These are phyloP conservation scores for Niebla homalea DNA, from an alignment of 495 filamentous ascomycete genomes.

Conservation along the genomic window DNA sequence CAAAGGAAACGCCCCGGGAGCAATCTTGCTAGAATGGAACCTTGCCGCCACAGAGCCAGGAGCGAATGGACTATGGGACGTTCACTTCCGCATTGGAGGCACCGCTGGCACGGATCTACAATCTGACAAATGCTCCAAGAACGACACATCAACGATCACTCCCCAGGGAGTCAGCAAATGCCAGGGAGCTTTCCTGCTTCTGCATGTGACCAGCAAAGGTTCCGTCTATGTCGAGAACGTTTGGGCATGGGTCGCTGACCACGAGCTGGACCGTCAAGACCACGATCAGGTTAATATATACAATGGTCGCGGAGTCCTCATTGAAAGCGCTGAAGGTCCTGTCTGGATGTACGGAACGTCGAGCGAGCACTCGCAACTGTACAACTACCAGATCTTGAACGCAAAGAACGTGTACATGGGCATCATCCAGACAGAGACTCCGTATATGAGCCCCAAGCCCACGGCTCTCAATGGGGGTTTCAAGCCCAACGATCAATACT, in stretches of 20 bases:
- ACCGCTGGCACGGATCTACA: conserved; percentile 70
- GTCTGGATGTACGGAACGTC: conserved; percentile 63
- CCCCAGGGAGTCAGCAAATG: conserved; percentile 40
- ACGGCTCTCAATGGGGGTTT: conserved; percentile 57
- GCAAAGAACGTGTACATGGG: conserved; percentile 75
- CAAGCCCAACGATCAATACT: conserved; percentile 44
- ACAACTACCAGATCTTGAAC: conserved; percentile 76
- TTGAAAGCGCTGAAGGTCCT: conserved; percentile 44
- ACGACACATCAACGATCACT: conserved; percentile 37
- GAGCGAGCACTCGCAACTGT: conserved; percentile 79
- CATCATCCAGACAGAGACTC: conserved; percentile 82
- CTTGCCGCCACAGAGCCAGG: conserved; percentile 51
- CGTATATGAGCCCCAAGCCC: conserved; percentile 85
- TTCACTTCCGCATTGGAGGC: conserved; percentile 76
- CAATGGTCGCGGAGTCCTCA: conserved; percentile 74
- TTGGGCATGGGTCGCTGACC: conserved; percentile 94
- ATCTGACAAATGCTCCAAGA: conserved; percentile 60
- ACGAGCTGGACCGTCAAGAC: conserved; percentile 67
- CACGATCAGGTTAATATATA: conserved; percentile 81
- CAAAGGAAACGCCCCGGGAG: conserved; percentile 65
- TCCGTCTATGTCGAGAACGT: conserved; percentile 79
- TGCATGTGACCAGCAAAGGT: conserved; percentile 61
- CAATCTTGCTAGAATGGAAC: conserved; percentile 89
- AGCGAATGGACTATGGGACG: conserved; percentile 76
- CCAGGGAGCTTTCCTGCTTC: conserved; percentile 65